Evolutionary conservation across 768 basidiomycete genomes (phyloP), one percentile per base, ranked within the genome.

Genomic region (Russula vinacea): DNA sequence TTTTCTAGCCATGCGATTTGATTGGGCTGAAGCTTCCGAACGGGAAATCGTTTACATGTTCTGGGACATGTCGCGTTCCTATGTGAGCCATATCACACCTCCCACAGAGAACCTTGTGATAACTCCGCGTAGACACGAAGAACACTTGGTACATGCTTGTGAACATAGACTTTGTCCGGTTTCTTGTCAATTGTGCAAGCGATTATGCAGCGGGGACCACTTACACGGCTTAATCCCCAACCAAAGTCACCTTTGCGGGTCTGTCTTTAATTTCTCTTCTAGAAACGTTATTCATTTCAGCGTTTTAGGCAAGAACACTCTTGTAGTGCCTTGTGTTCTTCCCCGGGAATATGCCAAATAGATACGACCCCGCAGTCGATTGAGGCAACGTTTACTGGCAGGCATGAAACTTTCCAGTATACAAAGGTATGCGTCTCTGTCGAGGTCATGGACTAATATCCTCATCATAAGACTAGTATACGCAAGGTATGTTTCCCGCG

Each of bases 231-330:
- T 84, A 1, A 70, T 76, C 19, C 60, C 66, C 3, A 69, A 62
- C 10, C 75, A 77, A 0, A 66, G 78, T 40, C 85, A 87, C 75
- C 78, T 87, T 44, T 87, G 85, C 76, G 84, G 84, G 85, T 84
- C 33, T 13, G 62, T 35, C n/a, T 33, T n/a, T 71, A 72, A 8
- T 26, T 26, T 22, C 16, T 33, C 17, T 32, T 35, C 52, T 3
- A 22, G 16, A 9, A 5, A 26, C 3, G 37, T 3, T 10, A 32
- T 59, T 63, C 24, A 44, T 14, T 29, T 33, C 0, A 5, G 14
- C 19, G 5, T 29, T 22, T 26, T 33, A 86, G 85, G 1, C 79
- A 86, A 76, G 74, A 77, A n/a, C 85, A 86, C 69, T 60, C 76
- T 16, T 86, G 85, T 62, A 61, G 67, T 14, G 72, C 76, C 0